These are phyloP conservation scores for Claviceps pazoutovae DNA, from an alignment of 2,329 filamentous ascomycete species.

Conservation along the genomic window DNA sequence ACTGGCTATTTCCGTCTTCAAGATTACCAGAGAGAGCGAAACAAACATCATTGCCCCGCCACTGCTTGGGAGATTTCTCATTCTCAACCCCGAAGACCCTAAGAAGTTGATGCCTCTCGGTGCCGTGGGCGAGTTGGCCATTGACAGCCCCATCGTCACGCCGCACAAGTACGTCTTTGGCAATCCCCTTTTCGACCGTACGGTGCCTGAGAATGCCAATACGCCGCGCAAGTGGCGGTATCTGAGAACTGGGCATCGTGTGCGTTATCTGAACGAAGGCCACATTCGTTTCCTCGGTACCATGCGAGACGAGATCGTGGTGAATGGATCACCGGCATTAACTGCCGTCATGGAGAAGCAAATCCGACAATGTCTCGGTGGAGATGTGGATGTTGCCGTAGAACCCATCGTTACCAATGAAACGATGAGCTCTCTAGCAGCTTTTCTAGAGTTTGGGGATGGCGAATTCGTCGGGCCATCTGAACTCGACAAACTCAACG, in stretches of 20 bases:
- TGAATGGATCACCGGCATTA: slow-evolving; percentile 26
- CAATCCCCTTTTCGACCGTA: slow-evolving; percentile 14
- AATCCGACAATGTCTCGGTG: slow-evolving; percentile 32
- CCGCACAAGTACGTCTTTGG: slow-evolving; percentile 22
- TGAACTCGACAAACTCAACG: slow-evolving; percentile 23
- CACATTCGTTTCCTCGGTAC: slow-evolving; percentile 33
- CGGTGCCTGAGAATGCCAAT: slow-evolving; percentile 7
- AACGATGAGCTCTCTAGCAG: slow-evolving; percentile 27
- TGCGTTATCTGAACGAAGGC: slow-evolving; percentile 33
- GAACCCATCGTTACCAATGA: slow-evolving; percentile 34
- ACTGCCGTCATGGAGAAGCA: slow-evolving; percentile 32
- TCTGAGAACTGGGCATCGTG: slow-evolving; percentile 37
- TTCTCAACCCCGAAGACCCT: slow-evolving; percentile 37
- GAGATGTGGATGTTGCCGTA: slow-evolving; percentile 33
- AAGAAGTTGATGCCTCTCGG: slow-evolving; percentile 38
- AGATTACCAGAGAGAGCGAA: slow-evolving; percentile 23
- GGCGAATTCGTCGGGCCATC: slow-evolving; percentile 23
- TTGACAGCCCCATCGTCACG: slow-evolving; percentile 33
- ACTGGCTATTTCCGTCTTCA: slow-evolving; percentile 34
- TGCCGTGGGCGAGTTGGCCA: slow-evolving; percentile 42
- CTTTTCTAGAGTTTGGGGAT: slow-evolving; percentile 35
- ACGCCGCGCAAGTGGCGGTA: slow-evolving; percentile 21
- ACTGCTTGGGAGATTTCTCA: slow-evolving; percentile 35
- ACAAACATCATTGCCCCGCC: slow-evolving; percentile 32
- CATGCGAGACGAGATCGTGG: slow-evolving; percentile 26